phyloP scores from a whole-genome alignment of 2,329 filamentous ascomycete species.

The Fusarium pseudograminearum region DNA sequence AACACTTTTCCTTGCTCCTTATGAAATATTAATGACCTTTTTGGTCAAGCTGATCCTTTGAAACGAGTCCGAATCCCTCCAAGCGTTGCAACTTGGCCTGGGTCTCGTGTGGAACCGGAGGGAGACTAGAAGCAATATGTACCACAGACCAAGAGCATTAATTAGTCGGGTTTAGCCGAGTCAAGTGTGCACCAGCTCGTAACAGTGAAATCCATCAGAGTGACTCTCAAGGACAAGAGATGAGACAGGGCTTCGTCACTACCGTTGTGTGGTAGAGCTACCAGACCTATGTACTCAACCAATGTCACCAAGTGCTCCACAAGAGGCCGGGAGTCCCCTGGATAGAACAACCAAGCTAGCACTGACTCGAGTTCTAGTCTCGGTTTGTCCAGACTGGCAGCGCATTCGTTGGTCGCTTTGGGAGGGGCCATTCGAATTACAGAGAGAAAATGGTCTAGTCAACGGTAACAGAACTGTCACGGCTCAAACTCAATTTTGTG shows the following conservation, averaged over 20 bases:
- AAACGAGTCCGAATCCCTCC: neutral
- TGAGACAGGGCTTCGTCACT: neutral
- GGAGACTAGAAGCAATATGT: neutral
- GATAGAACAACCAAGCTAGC: neutral
- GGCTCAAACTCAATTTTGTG: conserved; percentile 5
- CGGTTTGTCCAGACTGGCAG: neutral
- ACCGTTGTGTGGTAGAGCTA: neutral
- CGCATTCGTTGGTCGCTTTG: neutral
- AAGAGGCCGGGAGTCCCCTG: neutral
- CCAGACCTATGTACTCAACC: neutral
- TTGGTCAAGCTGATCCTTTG: neutral
- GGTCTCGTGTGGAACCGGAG: neutral
- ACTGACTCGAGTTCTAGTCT: neutral
- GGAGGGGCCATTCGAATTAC: neutral
- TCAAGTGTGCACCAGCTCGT: neutral
- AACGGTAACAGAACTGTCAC: neutral
- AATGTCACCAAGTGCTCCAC: neutral
- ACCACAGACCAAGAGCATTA: neutral
- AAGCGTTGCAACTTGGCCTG: neutral
- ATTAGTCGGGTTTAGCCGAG: neutral
- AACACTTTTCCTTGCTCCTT: neutral
- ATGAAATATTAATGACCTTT: neutral
- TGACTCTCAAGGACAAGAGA: neutral
- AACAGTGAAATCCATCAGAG: neutral
- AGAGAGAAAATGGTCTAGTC: neutral